Evolutionary conservation across 2,329 filamentous ascomycete genomes (phyloP).

Genomic region (Fusarium anthophilum): DNA sequence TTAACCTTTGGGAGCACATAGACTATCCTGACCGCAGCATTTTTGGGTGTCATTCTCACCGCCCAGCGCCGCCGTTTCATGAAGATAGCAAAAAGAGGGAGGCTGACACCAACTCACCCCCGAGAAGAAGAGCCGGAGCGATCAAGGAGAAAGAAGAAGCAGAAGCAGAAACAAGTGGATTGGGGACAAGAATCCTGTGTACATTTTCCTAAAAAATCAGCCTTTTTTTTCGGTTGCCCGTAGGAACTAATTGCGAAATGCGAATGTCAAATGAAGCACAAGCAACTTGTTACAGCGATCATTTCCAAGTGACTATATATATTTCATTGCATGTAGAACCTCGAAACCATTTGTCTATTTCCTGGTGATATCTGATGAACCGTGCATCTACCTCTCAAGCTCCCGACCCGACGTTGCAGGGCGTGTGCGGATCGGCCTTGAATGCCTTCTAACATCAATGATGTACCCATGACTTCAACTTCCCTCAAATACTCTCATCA

Average conservation of each 20-base stretch:
- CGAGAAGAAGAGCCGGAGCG: slow-evolving; percentile 9
- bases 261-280: slow-evolving; percentile 43
- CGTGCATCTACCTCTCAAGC: neutral
- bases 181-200: slow-evolving; percentile 48
- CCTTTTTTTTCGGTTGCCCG: slow-evolving; percentile 42
- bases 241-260: slow-evolving; percentile 47
- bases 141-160: slow-evolving; percentile 7
- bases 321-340: neutral
- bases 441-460: slow-evolving; percentile 3
- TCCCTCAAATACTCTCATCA: neutral
- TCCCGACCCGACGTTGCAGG: neutral
- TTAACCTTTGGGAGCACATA: slow-evolving; percentile 7
- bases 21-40: slow-evolving; percentile 12
- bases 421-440: neutral
- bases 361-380: neutral
- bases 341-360: neutral
- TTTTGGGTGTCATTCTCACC: slow-evolving; percentile 14
- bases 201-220: slow-evolving; percentile 50
- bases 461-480: neutral
- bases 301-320: neutral
- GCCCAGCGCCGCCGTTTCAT: slow-evolving; percentile 13
- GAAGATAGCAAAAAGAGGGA: slow-evolving; percentile 31
- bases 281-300: slow-evolving; percentile 17
- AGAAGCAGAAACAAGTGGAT: slow-evolving; percentile 38
- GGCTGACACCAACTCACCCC: slow-evolving; percentile 14